Percentiles rank a stretch among this genome's conserved stretches.
Evolutionary conservation across 179 eudicot species (phyloP).

Genomic region (Drosera spatulata): DNA sequence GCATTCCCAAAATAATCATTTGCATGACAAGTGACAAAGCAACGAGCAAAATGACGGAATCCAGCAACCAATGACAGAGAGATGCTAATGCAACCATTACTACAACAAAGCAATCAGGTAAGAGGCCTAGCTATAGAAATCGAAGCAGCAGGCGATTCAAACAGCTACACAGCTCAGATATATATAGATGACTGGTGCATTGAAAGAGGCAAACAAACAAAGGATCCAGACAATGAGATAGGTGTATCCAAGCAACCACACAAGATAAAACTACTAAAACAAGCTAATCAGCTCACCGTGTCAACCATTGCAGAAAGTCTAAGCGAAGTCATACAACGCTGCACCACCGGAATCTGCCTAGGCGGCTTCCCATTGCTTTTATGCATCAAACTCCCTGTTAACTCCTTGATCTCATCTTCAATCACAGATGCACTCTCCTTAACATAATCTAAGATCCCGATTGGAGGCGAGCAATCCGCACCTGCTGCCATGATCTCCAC

Average conservation of each 20-base stretch:
- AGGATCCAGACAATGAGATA: no score
- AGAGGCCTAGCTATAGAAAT: no score
- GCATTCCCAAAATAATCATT: no score
- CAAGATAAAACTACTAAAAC: background rate
- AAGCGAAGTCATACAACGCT: slow-evolving; percentile 44
- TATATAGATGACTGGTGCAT: no score
- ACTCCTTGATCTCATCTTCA: slow-evolving; percentile 33
- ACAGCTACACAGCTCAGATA: no score
- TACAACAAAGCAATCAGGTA: no score
- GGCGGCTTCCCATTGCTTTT: slow-evolving; percentile 51
- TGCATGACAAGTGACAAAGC: no score
- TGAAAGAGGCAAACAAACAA: background rate
- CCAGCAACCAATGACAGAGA: no score
- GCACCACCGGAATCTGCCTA: slow-evolving; percentile 44
- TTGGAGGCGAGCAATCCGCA: slow-evolving; percentile 49
- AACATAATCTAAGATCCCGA: slow-evolving; percentile 31
- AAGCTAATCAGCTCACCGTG: slow-evolving; percentile 21
- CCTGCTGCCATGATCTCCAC: slow-evolving; percentile 45
- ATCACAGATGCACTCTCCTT: slow-evolving; percentile 18
- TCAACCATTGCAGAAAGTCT: slow-evolving; percentile 23
- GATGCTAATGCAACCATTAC: no score
- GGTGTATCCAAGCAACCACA: background rate
- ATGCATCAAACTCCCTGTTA: slow-evolving; percentile 32
- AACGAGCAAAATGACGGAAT: no score
- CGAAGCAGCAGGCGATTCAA: no score